Conservation (phyloP, 2,329 filamentous ascomycete genomes). For the Nemania abortiva region DNA sequence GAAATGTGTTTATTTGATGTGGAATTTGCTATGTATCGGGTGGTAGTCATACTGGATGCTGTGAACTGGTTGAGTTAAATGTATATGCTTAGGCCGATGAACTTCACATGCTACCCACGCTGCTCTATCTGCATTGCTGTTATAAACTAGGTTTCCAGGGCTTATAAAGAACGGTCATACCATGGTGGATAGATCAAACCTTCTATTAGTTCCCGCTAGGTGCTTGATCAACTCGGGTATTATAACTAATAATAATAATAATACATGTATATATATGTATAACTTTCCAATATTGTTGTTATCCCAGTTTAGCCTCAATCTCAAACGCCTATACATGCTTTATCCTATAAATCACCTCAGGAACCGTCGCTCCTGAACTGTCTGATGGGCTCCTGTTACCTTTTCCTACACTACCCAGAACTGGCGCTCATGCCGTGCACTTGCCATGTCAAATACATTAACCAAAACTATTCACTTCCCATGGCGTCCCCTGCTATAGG, state of each 20-base stretch:
- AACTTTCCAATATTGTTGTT: not conserved
- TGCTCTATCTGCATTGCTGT: not conserved
- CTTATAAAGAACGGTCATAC: not conserved
- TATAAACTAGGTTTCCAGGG: not conserved
- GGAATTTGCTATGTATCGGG: too few species aligned
- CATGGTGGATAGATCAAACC: not conserved
- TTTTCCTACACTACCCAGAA: not conserved
- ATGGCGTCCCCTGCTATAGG: conserved; percentile 1
- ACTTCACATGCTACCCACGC: not conserved
- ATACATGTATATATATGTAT: conserved; percentile 12
- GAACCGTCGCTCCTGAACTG: not conserved
- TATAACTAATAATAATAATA: conserved; percentile 5
- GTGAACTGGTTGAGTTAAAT: too few species aligned
- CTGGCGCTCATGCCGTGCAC: not conserved
- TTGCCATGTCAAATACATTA: not conserved
- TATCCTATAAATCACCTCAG: not conserved
- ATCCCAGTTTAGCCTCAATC: not conserved
- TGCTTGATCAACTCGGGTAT: conserved; percentile 5
- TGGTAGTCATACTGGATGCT: too few species aligned
- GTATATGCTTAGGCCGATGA: not conserved
- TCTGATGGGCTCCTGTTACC: not conserved
- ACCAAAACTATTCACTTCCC: not conserved
- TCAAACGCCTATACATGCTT: conserved; percentile 10
- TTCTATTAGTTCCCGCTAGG: not conserved
- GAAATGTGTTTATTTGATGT: too few species aligned